A percentile compares a stretch with the other conserved stretches of the same genome.
Evolutionary conservation across 139 green algal genomes (phyloP).

Genomic region (Chlamydomonas sp.): DNA sequence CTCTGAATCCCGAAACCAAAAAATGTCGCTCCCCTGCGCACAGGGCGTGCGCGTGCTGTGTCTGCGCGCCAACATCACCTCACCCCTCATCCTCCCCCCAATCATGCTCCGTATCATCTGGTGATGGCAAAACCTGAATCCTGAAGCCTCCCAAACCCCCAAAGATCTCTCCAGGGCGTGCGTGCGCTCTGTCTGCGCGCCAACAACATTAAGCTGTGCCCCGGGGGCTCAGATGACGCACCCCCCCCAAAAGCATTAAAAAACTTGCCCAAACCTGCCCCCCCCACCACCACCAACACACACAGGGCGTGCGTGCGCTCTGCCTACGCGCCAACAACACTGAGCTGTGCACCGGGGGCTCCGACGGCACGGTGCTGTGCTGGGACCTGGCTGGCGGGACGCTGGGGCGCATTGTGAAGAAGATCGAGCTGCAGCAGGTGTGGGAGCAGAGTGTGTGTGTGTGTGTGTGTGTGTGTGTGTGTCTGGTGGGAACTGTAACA

Average conservation of each 20-base stretch:
- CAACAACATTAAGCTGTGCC: no score
- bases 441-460: neutral
- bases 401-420: constrained; percentile 36
- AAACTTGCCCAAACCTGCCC: no score
- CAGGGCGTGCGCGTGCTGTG: constrained; percentile 42
- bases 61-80: constrained; percentile 31
- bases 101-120: no score
- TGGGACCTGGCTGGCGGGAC: constrained; percentile 38
- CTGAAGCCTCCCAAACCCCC: no score
- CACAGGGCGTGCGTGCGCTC: constrained; percentile 44
- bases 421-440: constrained; percentile 29
- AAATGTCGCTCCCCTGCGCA: no score
- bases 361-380: constrained; percentile 39
- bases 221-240: no score
- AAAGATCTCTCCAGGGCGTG: no score
- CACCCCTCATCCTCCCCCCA: no score
- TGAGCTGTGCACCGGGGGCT: constrained; percentile 43
- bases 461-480: neutral
- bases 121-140: no score
- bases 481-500: neutral
- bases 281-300: no score
- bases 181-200: constrained; percentile 33
- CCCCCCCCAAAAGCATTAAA: no score
- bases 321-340: constrained; percentile 33
- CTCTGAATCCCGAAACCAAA: no score